Evolutionary conservation across 2,329 filamentous ascomycete genomes (phyloP).

Genomic region (Colletotrichum lindemuthianum): DNA sequence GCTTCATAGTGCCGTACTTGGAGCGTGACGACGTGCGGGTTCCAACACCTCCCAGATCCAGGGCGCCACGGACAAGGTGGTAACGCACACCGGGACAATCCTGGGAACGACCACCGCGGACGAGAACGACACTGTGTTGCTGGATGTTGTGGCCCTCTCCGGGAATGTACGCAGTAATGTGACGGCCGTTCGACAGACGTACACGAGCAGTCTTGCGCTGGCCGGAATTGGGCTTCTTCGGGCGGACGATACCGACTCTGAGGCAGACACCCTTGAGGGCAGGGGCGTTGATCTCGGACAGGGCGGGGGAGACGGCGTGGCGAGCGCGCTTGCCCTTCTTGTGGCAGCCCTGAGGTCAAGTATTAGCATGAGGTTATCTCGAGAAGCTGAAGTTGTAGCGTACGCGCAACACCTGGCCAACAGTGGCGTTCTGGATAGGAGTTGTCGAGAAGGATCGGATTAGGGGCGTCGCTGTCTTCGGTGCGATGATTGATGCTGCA

Average conservation of each 20-base stretch:
- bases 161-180: slow-evolving; percentile 93
- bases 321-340: slow-evolving; percentile 78
- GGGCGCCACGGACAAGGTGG: slow-evolving; percentile 87
- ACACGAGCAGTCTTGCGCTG: slow-evolving; percentile 96
- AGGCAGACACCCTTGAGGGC: slow-evolving; percentile 96
- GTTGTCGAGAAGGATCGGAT: slow-evolving; percentile 68
- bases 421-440: slow-evolving; percentile 66
- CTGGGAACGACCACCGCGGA: slow-evolving; percentile 91
- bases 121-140: slow-evolving; percentile 96
- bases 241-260: slow-evolving; percentile 91
- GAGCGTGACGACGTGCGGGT: slow-evolving; percentile 86
- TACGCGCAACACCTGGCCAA: slow-evolving; percentile 76
- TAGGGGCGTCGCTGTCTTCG: slow-evolving; percentile 32
- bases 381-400: slow-evolving; percentile 35
- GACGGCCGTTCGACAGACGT: slow-evolving; percentile 83
- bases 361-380: not conserved
- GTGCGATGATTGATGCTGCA: slow-evolving; percentile 32
- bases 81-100: slow-evolving; percentile 99
- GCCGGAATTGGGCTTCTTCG: slow-evolving; percentile 99
- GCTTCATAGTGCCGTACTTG: slow-evolving; percentile 99
- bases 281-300: slow-evolving; percentile 74
- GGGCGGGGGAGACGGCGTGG: slow-evolving; percentile 87
- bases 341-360: slow-evolving; percentile 72
- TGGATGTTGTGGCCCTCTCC: slow-evolving; percentile 99
- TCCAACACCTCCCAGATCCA: slow-evolving; percentile 94